Base-by-base conservation (phyloP, 2,329 filamentous ascomycete genomes). In the Coniella vitis region DNA sequence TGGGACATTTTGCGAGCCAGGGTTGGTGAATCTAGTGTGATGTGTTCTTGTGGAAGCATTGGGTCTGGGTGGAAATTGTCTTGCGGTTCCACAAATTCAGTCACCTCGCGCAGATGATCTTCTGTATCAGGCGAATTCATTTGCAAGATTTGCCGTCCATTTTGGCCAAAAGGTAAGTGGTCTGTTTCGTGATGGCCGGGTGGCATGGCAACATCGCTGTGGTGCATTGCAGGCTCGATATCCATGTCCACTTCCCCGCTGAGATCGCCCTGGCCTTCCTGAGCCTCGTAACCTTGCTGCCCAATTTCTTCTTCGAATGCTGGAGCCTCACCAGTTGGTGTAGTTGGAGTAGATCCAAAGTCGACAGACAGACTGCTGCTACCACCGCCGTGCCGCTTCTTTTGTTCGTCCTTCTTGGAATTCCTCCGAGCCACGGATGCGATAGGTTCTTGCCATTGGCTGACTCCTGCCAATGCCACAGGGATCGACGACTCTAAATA, bases 331-430 rank as follows among this genome's bases (percentile, higher is more conserved):
- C 51, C 34, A 17, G 40, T 35, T 14, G 51, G 25, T 14, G 16
- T 43, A 13, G 45, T 17, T 19, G n/a, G 7, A 20, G 39, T 22
- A 12, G 20, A 22, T 9, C 52, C 49, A n/a, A 31, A 14, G 9
- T 45, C 42, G 36, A 53, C 47, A 16, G 47, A 54, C 34, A 53
- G 53, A 38, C 34, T 36, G 39, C 35, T 25, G 12, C 36, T 38
- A 22, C 12, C 25, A 29, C 25, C 16, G 19, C 41, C n/a, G n/a
- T n/a, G 55, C 57, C 51, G 53, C 58, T 62, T 21, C 4, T 36
- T 35, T 34, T 48, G 38, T 25, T 25, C 43, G 13, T 47, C 49
- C 16, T 53, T 35, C 35, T 47, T 41, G 8, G 44, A 42, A 25
- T 51, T 38, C 22, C 19, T 42, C 22, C 10, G n/a, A 7, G 20